phyloP scores from a whole-genome alignment of 2,329 filamentous ascomycete species.

The Sporothrix curviconia region DNA sequence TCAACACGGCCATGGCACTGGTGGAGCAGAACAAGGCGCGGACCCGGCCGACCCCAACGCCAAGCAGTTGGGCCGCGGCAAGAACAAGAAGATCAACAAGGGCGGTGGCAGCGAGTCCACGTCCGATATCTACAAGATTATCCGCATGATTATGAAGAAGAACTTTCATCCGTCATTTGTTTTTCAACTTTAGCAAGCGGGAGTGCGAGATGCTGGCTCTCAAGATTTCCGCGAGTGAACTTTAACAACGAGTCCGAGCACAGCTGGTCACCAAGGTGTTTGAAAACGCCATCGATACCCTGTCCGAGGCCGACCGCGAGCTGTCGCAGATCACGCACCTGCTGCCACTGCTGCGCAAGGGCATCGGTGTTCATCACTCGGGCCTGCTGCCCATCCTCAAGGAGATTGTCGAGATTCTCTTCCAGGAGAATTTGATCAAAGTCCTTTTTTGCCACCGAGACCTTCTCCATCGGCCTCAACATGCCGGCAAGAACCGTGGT shows the following conservation, averaged over 20 bases:
- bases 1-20: slow-evolving; percentile 87
- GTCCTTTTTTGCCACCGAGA: slow-evolving; percentile 96
- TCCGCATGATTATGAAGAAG: slow-evolving; percentile 97
- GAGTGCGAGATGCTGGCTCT: slow-evolving; percentile 90
- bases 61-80: slow-evolving; percentile 78
- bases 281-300: slow-evolving; percentile 80
- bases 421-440: slow-evolving; percentile 97
- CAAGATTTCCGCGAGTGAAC: slow-evolving; percentile 73
- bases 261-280: slow-evolving; percentile 91
- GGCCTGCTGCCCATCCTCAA: slow-evolving; percentile 92
- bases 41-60: slow-evolving; percentile 74
- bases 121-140: slow-evolving; percentile 92
- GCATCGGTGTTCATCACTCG: slow-evolving; percentile 96
- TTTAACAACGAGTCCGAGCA: slow-evolving; percentile 98
- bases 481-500: slow-evolving; percentile 99
- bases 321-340: slow-evolving; percentile 89
- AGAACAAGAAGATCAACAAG: slow-evolving; percentile 87
- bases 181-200: slow-evolving; percentile 98
- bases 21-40: slow-evolving; percentile 80
- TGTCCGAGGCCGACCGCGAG: slow-evolving; percentile 84
- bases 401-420: slow-evolving; percentile 97
- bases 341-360: slow-evolving; percentile 77
- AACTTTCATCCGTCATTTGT: slow-evolving; percentile 98
- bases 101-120: slow-evolving; percentile 61
- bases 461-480: slow-evolving; percentile 96